Conservation (phyloP, 768 basidiomycete genomes). For the Mycena alexandri region DNA sequence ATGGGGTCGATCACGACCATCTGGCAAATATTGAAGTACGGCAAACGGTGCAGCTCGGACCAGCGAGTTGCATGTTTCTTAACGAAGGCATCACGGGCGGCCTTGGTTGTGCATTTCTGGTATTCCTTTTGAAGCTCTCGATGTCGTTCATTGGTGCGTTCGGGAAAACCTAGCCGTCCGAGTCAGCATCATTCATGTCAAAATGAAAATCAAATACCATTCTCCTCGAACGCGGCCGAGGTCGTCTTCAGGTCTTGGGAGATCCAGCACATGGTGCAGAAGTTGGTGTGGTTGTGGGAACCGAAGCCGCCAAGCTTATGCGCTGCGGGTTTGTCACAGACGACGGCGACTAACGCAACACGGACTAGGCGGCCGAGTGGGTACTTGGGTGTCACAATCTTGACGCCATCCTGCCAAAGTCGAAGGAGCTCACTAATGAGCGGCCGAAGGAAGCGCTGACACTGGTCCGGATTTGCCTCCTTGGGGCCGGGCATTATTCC, state of each 20-base stretch:
- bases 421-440: conserved; percentile 45
- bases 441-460: conserved; percentile 42
- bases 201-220: not conserved
- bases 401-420: conserved; percentile 42
- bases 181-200: no score
- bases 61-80: not conserved
- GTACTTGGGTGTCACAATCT: conserved; percentile 39
- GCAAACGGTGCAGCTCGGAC: not conserved
- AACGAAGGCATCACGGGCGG: not conserved
- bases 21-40: not conserved
- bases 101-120: not conserved
- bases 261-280: conserved; percentile 54
- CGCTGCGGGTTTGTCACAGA: conserved; percentile 55
- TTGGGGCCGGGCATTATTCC: conserved; percentile 47
- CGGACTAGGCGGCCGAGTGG: conserved; percentile 47
- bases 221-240: conserved; percentile 36
- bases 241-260: conserved; percentile 40
- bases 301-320: conserved; percentile 50
- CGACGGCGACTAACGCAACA: conserved; percentile 47
- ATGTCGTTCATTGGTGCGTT: not conserved
- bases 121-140: not conserved
- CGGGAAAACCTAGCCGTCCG: not conserved
- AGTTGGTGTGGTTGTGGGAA: conserved; percentile 46
- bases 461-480: conserved; percentile 43
- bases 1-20: not conserved